A percentile compares a stretch with the other conserved stretches of the same genome.
phyloP scores from a whole-genome alignment of 345 rosid genomes.

The Sisymbrium irio region DNA sequence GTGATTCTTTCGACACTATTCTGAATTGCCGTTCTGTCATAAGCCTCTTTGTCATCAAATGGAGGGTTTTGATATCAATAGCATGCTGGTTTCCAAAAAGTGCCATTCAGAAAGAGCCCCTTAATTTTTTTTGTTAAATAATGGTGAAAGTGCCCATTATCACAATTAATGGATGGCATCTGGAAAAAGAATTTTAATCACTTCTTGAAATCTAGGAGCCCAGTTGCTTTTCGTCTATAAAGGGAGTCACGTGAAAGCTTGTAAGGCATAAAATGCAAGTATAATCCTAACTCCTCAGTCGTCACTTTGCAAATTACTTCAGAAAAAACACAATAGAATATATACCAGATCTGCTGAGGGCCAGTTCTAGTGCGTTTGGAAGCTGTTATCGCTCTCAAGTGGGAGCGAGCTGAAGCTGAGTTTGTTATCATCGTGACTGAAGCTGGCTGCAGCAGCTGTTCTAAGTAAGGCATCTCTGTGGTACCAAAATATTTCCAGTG shows the following conservation, averaged over 20 bases:
- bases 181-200: background rate
- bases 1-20: background rate
- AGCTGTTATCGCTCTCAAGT: conserved; percentile 85
- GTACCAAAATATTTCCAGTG: conserved; percentile 93
- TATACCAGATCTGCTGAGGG: conserved; percentile 81
- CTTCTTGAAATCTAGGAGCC: conserved; percentile 7
- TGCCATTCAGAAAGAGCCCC: conserved; percentile 1
- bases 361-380: conserved; percentile 83
- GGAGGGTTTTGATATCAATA: background rate
- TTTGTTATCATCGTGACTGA: conserved; percentile 67
- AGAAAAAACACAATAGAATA: conserved; percentile 9
- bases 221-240: conserved; percentile 1
- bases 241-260: conserved; percentile 19
- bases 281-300: background rate
- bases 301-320: conserved; percentile 7
- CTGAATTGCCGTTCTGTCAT: conserved; percentile 5
- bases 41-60: conserved; percentile 4
- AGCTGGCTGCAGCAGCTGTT: conserved; percentile 92
- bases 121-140: background rate
- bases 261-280: conserved; percentile 3
- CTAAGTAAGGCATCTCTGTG: conserved; percentile 89
- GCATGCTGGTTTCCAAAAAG: conserved; percentile 1
- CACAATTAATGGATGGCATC: too few relatives aligned
- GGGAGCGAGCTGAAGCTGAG: conserved; percentile 70
- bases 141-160: too few relatives aligned